Conservation (phyloP, 805 yeast species). For the Monosporozyma aquatica region DNA sequence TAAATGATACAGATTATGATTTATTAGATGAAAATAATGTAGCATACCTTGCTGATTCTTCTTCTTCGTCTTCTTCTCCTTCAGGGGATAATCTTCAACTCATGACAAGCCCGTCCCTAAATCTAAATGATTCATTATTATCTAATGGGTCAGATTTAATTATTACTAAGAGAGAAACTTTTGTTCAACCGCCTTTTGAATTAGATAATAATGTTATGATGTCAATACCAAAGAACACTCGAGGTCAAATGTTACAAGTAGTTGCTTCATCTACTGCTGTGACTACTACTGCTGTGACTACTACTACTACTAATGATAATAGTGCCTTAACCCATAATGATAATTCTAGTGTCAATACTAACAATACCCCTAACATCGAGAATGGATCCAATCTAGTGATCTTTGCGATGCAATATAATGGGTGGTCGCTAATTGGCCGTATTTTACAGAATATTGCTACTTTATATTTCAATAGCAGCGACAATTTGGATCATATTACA, state of each 20-base stretch:
- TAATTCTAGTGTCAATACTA: too few relatives aligned
- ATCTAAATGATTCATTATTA: background rate
- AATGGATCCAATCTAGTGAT: too few relatives aligned
- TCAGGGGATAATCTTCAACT: background rate
- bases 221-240: slow-evolving; percentile 47
- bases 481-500: slow-evolving; percentile 25
- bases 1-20: slow-evolving; percentile 37
- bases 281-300: background rate
- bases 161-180: slow-evolving; percentile 38
- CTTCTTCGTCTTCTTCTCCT: too few relatives aligned
- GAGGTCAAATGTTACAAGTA: slow-evolving; percentile 51
- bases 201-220: slow-evolving; percentile 36
- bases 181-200: slow-evolving; percentile 51
- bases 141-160: slow-evolving; percentile 35
- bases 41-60: too few relatives aligned
- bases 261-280: background rate
- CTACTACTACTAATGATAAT: slow-evolving; percentile 6
- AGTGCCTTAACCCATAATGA: slow-evolving; percentile 6
- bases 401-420: slow-evolving; percentile 66
- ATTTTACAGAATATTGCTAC: slow-evolving; percentile 51
- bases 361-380: too few relatives aligned
- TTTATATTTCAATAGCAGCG: slow-evolving; percentile 19
- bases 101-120: background rate
- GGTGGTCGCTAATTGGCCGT: slow-evolving; percentile 83
- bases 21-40: slow-evolving; percentile 30